Evolutionary conservation across 805 yeast genomes (phyloP), one percentile per base, ranked within the genome.

Genomic region (Saturnispora ahearnii): DNA sequence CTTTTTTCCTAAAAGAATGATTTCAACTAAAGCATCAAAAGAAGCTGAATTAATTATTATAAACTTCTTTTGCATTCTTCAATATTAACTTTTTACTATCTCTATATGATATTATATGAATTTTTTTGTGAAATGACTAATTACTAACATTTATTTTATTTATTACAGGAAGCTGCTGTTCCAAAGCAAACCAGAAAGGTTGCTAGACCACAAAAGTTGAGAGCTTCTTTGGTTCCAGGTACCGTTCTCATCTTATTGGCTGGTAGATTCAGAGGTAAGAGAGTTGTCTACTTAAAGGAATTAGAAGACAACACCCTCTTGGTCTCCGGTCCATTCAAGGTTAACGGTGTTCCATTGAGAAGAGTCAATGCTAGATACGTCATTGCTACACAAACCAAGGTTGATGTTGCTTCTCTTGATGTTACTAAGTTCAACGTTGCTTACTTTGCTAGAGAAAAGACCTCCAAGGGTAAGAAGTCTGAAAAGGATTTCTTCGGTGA

Each of bases 181-280:
- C 82, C 89, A 68, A 87, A 84, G 81, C 80, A 79, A 74, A 70
- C 88, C 71, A 87, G 96, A 84, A 87, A 89, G 84, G 71, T 90
- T 66, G 78, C 79, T 67, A 87, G 89, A 72, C 95, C 97, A 69
- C 93, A 88, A 76, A 86, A 86, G 76, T 81, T 93, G 74, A 89
- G 98, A 76, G 80, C 95, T 68, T 85, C 96, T 58, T 79, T 91
- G 69, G 95, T 86, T 63, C 97, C 97, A 75, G 99, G 99, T 73
- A 86, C 97, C 69, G 97, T 91, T 63, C 80, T 93, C 72, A 91
- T 91, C 74, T 78, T 91, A 73, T 82, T 91, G 72, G 97, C 98
- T 68, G 99, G 99, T 73, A 88, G 96, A 77, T 91, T 89, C 95
- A 87, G 99, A 78, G 99, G 99, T 74, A 93, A 91, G 87, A 90